Percentiles rank a stretch among this genome's conserved stretches.
Evolutionary conservation across 441 rosid species (phyloP).

Genomic region (Metrosideros polymorpha): DNA sequence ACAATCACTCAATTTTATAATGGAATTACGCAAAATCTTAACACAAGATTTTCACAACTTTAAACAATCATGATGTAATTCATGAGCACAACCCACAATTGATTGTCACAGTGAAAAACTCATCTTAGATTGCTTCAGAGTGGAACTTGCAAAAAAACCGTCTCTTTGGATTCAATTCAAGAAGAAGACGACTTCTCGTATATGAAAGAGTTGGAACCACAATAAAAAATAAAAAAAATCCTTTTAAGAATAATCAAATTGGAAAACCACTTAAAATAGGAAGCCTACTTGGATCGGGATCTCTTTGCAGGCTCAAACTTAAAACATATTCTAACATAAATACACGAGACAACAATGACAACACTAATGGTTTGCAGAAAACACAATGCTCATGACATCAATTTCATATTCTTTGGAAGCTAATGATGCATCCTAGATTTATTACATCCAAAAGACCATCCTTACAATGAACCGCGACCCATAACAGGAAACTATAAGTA

Average conservation of each 20-base stretch:
- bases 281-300: background rate
- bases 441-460: no score
- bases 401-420: no score
- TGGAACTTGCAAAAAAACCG: background rate
- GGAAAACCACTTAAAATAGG: background rate
- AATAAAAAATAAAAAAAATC: no score
- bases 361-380: background rate
- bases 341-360: background rate
- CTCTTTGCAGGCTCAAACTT: background rate
- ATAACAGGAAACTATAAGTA: background rate
- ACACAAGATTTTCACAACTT: background rate
- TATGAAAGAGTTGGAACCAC: background rate
- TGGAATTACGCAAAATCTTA: background rate
- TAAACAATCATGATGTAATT: background rate
- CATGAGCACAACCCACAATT: background rate
- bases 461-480: background rate
- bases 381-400: background rate
- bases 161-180: background rate
- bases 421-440: no score
- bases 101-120: background rate
- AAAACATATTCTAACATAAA: background rate
- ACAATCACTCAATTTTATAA: background rate
- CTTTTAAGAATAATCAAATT: background rate
- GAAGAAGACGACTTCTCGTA: background rate
- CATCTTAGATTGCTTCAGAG: background rate